Percentiles rank a stretch among this genome's conserved stretches.
Evolutionary conservation across 148 eudicot genomes (phyloP).

Genomic region (Beta vulgaris): DNA sequence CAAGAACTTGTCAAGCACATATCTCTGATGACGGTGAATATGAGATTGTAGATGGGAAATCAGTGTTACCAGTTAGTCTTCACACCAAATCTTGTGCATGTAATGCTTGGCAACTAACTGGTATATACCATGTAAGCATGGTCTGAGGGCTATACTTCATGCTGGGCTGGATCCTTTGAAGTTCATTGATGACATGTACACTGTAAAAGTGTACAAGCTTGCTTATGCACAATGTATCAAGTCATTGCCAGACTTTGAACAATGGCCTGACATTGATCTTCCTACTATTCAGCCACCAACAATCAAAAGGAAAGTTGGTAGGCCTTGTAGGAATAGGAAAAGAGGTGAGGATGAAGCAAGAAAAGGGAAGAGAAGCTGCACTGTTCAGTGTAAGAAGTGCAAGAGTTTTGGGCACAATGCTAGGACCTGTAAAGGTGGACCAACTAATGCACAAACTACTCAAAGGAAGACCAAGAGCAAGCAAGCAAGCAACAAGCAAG

Average conservation of each 20-base stretch:
- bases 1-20: not conserved
- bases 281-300: not conserved
- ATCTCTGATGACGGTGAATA: not conserved
- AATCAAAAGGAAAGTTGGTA: too few relatives aligned
- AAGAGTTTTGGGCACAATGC: too few relatives aligned
- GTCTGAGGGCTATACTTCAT: not conserved
- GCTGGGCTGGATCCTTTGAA: not conserved
- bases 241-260: not conserved
- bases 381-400: too few relatives aligned
- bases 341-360: too few relatives aligned
- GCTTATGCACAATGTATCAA: not conserved
- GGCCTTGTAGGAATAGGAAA: too few relatives aligned
- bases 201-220: not conserved
- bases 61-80: too few relatives aligned
- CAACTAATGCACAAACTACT: too few relatives aligned
- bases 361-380: too few relatives aligned
- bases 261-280: not conserved
- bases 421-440: too few relatives aligned
- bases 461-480: too few relatives aligned
- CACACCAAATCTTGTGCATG: not conserved
- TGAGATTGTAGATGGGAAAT: not conserved
- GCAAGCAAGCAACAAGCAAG: too few relatives aligned
- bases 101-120: not conserved
- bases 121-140: slow-evolving; percentile 6
- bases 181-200: not conserved